Evolutionary conservation across 148 eudicot species (phyloP), one percentile per base, ranked within the genome.

Genomic region (Suaeda aralocaspica): DNA sequence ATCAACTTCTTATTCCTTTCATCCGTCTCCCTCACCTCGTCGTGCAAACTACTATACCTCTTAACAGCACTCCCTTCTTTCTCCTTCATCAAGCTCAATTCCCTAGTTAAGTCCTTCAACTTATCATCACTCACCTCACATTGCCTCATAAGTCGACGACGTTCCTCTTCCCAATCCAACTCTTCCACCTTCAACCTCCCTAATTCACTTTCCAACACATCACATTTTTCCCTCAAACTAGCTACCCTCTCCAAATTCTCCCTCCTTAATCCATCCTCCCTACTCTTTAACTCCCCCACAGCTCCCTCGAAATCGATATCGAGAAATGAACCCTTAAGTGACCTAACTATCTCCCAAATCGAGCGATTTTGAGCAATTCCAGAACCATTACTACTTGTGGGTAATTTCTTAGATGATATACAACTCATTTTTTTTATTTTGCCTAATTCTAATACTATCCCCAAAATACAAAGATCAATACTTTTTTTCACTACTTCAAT

Each of bases 211-310:
- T 71, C 75, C 18, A 76, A 18, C 33, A 46, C 22, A 25, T 42
- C 68, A 41, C 41, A 25, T 33, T 63, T 63, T 2, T 61, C 73
- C 24, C 68, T 65, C 28, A 62, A 58, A 14, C 13, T 44, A 10
- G 6, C 18, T 14, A 56, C 59, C 4, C n/a, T 36, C 48, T 4
- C 24, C 11, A 44, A 33, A 14, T 5, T 76, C 60, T 72, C 74
- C 31, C 58, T 62, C 74, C 36, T 62, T 60, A 61, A 51, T 1
- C 25, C 24, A 18, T 49, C 69, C 52, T 71, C 74, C 66, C 66
- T 31, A 0, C 16, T 55, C 48, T 2, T 50, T 44, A 71, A 48
- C 0, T 71, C 67, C 22, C 0, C 33, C 31, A 31, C 67, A 0
- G 58, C 74, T 30, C 52, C 58, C 34, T 10, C 33, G 53, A 11